Evolutionary conservation across 306 rosid genomes (phyloP), one percentile per base, ranked within the genome.

Genomic region (Carpinus fangiana): DNA sequence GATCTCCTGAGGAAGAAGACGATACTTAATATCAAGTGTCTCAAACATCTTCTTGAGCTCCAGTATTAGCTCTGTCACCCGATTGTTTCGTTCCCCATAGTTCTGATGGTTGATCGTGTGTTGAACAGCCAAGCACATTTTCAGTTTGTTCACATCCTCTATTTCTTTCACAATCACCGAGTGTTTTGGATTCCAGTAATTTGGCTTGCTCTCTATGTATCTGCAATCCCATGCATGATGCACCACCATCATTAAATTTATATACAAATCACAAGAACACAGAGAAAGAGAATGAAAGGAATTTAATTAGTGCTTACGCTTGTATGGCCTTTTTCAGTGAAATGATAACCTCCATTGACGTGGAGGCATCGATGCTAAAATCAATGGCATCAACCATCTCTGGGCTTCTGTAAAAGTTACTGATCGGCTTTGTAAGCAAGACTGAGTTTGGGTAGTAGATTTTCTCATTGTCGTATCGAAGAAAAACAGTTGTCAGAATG

Each of bases 51-150:
- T 87, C 70, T 87, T 87, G 66, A 87, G 16, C 70, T 87, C 90
- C 75, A 87, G 52, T 4, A 87, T 34, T 7, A 87, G 88, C 75
- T 87, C 90, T 0, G 90, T 77, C 5, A 84, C 77, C 79, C 90
- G 74, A 57, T 8, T 21, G 78, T 73, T 87, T 74, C 90, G 21
- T 34, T 87, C 90, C 18, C 86, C 80, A 3, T 87, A 87, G 80
- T 87, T 87, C 23, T 87, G 90, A 80, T 87, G 90, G 67, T 87
- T 87, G 80, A 87, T 84, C 12, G 90, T 87, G 57, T 87, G 90
- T 67, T 84, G 88, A 75, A 87, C 88, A 26, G 77, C 71, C 55
- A 87, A 72, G 28, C 78, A 59, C 23, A 87, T 7, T 79, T 77
- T 87, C 70, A 87, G 60, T 75, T 84, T 87, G 79, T 87, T 72